Base-by-base conservation (phyloP, 1,284 basidiomycete genomes). In the Ceratobasidium theobromae region DNA sequence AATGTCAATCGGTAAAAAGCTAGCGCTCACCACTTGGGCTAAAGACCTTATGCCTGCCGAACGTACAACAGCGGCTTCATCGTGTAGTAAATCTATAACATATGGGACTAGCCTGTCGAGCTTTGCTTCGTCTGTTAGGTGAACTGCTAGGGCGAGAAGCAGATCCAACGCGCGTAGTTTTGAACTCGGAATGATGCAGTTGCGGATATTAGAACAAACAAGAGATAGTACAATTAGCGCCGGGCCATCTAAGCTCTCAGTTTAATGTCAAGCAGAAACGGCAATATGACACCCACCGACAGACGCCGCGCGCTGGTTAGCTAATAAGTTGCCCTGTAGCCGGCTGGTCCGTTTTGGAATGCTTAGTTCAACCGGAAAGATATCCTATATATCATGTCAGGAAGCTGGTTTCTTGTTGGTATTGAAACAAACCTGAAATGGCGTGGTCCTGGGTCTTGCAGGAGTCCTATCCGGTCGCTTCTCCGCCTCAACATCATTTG, bases 81-180 rank as follows among this genome's bases (percentile, higher is more conserved):
- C 95, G 67, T 91, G 87, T 21, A 98, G 77, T 11, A 98, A 80
- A 46, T 95, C 91, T 4, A 98, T 87, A 27, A 97, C 84, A 72
- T 93, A 98, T 0, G 97, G 97, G 1, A 98, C 80, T 76, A 98
- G 86, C 2, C 95, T 86, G 75, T 99, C 97, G 51, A 99, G 79
- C 74, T 96, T 96, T 14, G 94, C 93, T 75, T 98, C 96, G 73
- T 99, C 97, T 0, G 91, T 92, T 33, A 99, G 81, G 73, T 91
- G 89, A 1, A 84, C 83, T 2, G 86, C 85, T 4, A 98, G 80
- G 1, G 93, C 92, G 18, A 98, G 81, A 66, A 98, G 88, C 9
- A 98, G 82, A 71, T 98, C 94, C 53, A 99, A 77, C 0, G 90
- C 91, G 40, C 86, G 88, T 28, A 93, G 78, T 74, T 95, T 93